Conservation (phyloP, 441 rosid genomes). For the Geranium incanum region DNA sequence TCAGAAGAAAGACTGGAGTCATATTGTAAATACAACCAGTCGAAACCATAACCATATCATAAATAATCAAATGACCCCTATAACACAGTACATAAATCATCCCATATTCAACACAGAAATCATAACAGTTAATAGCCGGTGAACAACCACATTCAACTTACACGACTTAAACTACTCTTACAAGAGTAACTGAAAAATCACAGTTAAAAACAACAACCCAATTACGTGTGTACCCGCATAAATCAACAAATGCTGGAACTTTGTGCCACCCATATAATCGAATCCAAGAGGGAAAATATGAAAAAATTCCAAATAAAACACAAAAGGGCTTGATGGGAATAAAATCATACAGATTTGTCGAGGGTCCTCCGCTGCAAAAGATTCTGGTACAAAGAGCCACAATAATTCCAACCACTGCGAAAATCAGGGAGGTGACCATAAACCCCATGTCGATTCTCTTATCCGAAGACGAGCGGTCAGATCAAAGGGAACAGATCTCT, state of each 20-base stretch:
- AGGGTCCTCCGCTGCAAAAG: constrained; percentile 83
- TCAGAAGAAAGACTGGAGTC: background rate
- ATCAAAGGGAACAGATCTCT: background rate
- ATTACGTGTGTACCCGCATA: background rate
- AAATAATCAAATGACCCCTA: background rate
- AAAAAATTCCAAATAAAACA: background rate
- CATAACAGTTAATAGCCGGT: background rate
- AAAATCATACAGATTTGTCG: constrained; percentile 66
- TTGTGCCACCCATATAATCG: background rate
- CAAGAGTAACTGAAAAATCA: background rate
- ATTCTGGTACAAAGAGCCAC: constrained; percentile 69
- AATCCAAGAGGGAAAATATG: background rate
- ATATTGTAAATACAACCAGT: background rate
- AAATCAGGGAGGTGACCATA: constrained; percentile 67
- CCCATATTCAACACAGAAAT: background rate
- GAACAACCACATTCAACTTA: background rate
- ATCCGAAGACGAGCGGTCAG: constrained; percentile 20
- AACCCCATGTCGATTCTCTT: constrained; percentile 55
- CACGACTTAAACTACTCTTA: background rate
- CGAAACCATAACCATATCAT: background rate
- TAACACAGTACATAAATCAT: too few relatives aligned
- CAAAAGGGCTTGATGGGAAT: constrained; percentile 2
- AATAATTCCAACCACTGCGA: constrained; percentile 66
- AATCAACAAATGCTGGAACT: constrained; percentile 2
- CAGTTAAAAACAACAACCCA: background rate